Conservation (phyloP, 371 early-diverging fungal species). For the Gilbertella persicaria region DNA sequence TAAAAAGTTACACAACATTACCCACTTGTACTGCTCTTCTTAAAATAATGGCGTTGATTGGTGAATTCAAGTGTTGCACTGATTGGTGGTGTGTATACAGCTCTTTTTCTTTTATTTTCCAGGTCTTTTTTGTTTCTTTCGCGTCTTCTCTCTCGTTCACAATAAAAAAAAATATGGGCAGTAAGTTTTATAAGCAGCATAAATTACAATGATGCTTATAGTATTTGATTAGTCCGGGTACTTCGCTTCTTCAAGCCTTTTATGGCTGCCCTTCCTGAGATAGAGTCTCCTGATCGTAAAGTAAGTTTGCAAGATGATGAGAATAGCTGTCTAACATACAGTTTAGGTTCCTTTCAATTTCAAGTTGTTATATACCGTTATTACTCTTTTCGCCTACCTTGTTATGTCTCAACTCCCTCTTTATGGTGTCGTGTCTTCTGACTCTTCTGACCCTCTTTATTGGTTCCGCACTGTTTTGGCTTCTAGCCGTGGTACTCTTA, state of each 20-base stretch:
- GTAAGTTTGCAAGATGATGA: constrained; percentile 47
- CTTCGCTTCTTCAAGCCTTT: constrained; percentile 98
- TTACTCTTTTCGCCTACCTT: constrained; percentile 97
- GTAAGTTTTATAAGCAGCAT: constrained; percentile 11
- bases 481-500: constrained; percentile 99
- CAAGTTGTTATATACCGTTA: constrained; percentile 98
- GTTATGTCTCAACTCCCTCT: constrained; percentile 99
- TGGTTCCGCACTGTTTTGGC: constrained; percentile 99
- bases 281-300: constrained; percentile 95
- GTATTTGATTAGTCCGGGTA: constrained; percentile 74
- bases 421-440: constrained; percentile 99
- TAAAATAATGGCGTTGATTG: too few species aligned
- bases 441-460: constrained; percentile 97
- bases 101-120: neutral
- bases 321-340: neutral
- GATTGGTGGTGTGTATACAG: too few species aligned
- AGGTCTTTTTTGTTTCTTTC: constrained; percentile 12
- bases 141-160: constrained; percentile 11
- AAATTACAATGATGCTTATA: neutral
- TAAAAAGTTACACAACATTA: too few species aligned
- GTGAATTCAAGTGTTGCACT: too few species aligned
- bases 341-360: constrained; percentile 93
- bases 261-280: constrained; percentile 97
- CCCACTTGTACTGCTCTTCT: too few species aligned
- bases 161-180: constrained; percentile 18